These are phyloP conservation scores for Sisymbrium altissimum DNA, from an alignment of 345 rosid species.

Conservation along the genomic window DNA sequence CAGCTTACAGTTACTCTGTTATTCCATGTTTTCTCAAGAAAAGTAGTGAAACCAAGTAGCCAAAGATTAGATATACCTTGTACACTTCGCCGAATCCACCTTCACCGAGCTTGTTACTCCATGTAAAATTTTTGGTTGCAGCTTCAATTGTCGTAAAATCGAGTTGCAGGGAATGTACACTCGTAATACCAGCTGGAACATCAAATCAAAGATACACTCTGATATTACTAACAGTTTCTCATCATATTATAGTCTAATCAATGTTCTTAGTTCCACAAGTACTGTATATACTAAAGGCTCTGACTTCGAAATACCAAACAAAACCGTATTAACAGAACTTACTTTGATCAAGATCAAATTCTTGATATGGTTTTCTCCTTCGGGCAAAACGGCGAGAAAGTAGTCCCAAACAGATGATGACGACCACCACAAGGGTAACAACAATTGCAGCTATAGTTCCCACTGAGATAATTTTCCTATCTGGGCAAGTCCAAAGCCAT, in stretches of 20 bases:
- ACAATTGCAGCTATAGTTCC: neutral
- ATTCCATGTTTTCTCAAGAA: neutral
- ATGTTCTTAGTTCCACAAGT: neutral
- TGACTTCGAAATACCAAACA: too few relatives aligned
- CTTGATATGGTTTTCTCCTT: neutral
- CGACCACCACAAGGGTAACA: neutral
- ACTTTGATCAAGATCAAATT: neutral
- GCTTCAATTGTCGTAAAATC: constrained; percentile 35
- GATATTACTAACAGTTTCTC: neutral
- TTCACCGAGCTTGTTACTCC: constrained; percentile 45
- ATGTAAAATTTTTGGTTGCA: constrained; percentile 41
- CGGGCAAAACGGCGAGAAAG: neutral
- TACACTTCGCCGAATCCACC: constrained; percentile 31
- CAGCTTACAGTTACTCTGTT: neutral
- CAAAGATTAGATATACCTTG: constrained; percentile 23
- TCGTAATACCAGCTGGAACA: constrained; percentile 24
- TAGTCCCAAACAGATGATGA: neutral
- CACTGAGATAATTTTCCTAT: neutral
- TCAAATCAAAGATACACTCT: neutral
- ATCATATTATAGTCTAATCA: neutral
- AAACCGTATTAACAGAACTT: neutral
- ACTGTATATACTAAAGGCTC: neutral
- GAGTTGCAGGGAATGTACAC: constrained; percentile 40
- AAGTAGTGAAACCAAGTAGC: neutral
- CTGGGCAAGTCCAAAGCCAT: neutral